phyloP scores from a whole-genome alignment of 768 basidiomycete species.

The Hygrocybe coccinea region DNA sequence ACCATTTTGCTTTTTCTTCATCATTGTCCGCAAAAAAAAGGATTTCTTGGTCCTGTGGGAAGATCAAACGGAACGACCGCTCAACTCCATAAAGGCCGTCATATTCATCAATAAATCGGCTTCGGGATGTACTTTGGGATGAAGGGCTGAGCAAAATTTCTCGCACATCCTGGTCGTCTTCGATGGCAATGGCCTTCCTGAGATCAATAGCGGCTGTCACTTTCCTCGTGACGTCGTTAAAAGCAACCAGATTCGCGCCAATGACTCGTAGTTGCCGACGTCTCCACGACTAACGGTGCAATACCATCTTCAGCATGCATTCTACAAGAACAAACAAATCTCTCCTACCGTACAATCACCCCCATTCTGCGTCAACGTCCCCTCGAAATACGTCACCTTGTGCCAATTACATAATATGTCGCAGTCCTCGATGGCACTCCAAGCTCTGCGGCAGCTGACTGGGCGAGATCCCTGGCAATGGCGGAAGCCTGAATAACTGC shows the following conservation, averaged over 20 bases:
- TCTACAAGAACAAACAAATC: not conserved
- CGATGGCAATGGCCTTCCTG: constrained; percentile 71
- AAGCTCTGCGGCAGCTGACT: constrained; percentile 84
- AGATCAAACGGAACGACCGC: constrained; percentile 79
- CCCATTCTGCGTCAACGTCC: constrained; percentile 86
- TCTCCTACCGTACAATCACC: constrained; percentile 82
- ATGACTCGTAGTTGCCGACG: constrained; percentile 80
- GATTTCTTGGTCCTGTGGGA: constrained; percentile 74
- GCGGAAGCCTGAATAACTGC: constrained; percentile 86
- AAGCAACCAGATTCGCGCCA: constrained; percentile 81
- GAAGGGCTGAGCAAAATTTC: constrained; percentile 42
- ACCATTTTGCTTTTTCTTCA: constrained; percentile 86
- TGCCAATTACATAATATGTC: constrained; percentile 86
- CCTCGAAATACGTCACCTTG: constrained; percentile 90
- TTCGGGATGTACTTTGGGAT: constrained; percentile 33
- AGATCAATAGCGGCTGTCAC: constrained; percentile 87
- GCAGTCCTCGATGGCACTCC: constrained; percentile 82
- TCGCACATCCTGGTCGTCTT: constrained; percentile 68
- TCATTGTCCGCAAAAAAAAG: constrained; percentile 89
- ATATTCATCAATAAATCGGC: constrained; percentile 44
- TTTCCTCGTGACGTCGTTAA: constrained; percentile 89
- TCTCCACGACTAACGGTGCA: constrained; percentile 60
- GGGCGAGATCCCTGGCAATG: constrained; percentile 77
- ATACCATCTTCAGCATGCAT: constrained; percentile 1
- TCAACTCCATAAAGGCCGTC: constrained; percentile 67